Evolutionary conservation across 805 yeast genomes (phyloP).

Genomic region (Lipomyces starkeyi): DNA sequence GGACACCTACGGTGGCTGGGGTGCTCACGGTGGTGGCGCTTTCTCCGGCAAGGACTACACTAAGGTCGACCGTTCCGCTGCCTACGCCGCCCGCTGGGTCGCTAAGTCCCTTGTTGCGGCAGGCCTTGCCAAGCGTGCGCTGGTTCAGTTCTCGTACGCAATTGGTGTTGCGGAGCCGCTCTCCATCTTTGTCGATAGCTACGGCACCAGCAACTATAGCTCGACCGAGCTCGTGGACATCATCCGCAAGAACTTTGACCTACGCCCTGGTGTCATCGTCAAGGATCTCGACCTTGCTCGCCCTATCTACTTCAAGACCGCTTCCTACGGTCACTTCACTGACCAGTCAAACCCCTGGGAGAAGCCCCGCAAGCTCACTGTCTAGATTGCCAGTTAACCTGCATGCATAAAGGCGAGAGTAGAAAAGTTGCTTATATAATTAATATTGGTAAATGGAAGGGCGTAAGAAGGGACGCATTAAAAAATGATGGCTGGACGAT

Average conservation of each 20-base stretch:
- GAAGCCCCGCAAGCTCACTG: conserved; percentile 68
- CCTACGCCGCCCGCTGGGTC: conserved; percentile 99
- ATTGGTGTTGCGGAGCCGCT: conserved; percentile 99
- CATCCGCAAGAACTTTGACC: conserved; percentile 92
- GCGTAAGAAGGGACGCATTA: not conserved
- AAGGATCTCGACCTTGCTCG: conserved; percentile 96
- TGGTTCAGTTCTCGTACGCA: conserved; percentile 98
- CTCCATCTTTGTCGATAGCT: conserved; percentile 95
- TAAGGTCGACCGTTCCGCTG: conserved; percentile 99
- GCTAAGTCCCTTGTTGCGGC: conserved; percentile 97
- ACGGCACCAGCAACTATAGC: conserved; percentile 93
- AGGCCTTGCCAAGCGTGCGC: conserved; percentile 93
- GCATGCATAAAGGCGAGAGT: conserved; percentile 1
- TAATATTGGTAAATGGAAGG: not conserved
- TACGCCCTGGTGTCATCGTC: conserved; percentile 99
- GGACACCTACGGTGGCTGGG: conserved; percentile 99
- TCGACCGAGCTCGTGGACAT: conserved; percentile 90
- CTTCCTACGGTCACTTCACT: conserved; percentile 99
- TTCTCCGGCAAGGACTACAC: conserved; percentile 99
- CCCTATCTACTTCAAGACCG: conserved; percentile 99
- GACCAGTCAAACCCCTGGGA: conserved; percentile 99
- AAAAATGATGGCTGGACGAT: not conserved
- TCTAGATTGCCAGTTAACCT: conserved; percentile 41
- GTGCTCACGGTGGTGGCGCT: conserved; percentile 99
- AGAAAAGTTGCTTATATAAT: not conserved